Base-by-base conservation (phyloP, 306 rosid species). In the Ormosia emarginata region DNA sequence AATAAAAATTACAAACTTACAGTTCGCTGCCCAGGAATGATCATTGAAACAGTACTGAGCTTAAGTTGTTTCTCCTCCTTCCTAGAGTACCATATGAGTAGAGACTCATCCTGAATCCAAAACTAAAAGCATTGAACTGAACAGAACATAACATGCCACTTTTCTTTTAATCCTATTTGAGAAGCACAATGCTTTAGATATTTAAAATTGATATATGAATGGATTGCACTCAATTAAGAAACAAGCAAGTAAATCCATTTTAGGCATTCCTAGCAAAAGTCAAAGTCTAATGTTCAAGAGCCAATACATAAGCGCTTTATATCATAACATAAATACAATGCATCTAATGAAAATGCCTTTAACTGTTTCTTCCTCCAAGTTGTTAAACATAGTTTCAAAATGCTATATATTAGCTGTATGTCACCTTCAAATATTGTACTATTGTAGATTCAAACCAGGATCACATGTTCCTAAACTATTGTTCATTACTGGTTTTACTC, bases 1-100 rank as follows among this genome's bases (percentile, higher is more conserved):
- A 24, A 24, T 24, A 24, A 24, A 24, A 24, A 15, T 13, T 75
- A 68, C 64, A 86, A 89, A 89, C 99, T 90, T 90, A 95, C 99
- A 84, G 99, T 95, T 62, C 98, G 89, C 87, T 95, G 99, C 36
- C 99, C 99, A 64, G 98, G 97, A 87, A 93, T 92, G 82, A 95
- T 95, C 81, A 80, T 90, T 62, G 97, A 87, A 81, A 93, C 99
- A 61, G 83, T 87, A 82, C 93, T 83, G 65, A 95, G 88, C 85
- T 89, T 90, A 73, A 95, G 71, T 8, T 92, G 90, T 61, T 90
- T 95, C 89, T 95, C 98, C 41, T 95, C 92, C 86, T 92, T 95
- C 50, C 91, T 98, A 44, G 92, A 90, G 91, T 89, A 95, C 98
- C 99, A 95, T 74, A 95, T 50, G 85, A 95, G 92, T 32, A 84